Percentiles rank a stretch among this genome's conserved stretches.
These are phyloP conservation scores for Copromyces sp. DNA, from an alignment of 495 filamentous ascomycete genomes.

Conservation along the genomic window DNA sequence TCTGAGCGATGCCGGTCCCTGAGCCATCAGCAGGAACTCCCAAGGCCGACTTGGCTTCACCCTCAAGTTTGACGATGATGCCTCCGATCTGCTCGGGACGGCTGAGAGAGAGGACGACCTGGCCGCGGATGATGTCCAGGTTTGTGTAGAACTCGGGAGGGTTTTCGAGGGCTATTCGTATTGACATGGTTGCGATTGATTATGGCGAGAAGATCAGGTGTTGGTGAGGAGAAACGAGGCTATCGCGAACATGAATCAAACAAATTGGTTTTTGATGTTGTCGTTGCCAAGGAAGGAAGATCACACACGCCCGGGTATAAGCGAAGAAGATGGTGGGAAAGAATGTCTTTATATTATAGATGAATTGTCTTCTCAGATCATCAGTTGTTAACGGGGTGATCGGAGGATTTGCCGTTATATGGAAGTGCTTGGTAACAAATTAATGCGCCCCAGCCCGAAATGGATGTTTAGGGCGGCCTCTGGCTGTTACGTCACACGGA, in stretches of 20 bases:
- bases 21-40: conserved; percentile 20
- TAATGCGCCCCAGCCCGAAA: not conserved
- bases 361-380: not conserved
- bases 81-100: conserved; percentile 59
- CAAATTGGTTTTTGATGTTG: not conserved
- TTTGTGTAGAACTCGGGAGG: conserved; percentile 76
- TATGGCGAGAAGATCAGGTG: not conserved
- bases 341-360: not conserved
- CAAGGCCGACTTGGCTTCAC: conserved; percentile 62
- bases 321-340: not conserved
- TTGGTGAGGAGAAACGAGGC: not conserved
- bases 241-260: not conserved
- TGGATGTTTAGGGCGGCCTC: not conserved
- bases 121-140: conserved; percentile 63
- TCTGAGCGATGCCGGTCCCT: conserved; percentile 16
- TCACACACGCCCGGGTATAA: not conserved
- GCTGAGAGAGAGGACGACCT: conserved; percentile 52
- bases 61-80: conserved; percentile 89
- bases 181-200: conserved; percentile 62
- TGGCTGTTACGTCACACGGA: not conserved
- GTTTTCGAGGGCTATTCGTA: conserved; percentile 66
- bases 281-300: not conserved
- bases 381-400: not conserved
- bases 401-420: not conserved
- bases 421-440: not conserved